phyloP scores from a whole-genome alignment of 2,329 filamentous ascomycete genomes.

The Magnaporthales sp. region DNA sequence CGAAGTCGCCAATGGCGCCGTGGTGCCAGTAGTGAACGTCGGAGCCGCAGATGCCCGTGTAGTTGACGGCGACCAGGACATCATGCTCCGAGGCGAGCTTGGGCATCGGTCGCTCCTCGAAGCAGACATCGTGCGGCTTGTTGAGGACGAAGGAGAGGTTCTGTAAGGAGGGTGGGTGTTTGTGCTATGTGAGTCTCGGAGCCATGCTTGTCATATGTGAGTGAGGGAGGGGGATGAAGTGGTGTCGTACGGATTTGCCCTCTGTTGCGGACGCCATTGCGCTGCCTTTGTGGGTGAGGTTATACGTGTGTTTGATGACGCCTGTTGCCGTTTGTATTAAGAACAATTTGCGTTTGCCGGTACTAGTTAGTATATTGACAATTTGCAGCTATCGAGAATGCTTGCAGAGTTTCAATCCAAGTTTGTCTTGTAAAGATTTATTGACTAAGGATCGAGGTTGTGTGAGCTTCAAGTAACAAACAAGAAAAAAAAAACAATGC shows the following conservation, averaged over 20 bases:
- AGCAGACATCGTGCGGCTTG: conserved; percentile 62
- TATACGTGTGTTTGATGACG: neutral
- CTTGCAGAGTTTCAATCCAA: neutral
- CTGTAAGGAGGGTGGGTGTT: conserved; percentile 30
- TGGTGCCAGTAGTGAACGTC: conserved; percentile 39
- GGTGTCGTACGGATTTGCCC: conserved; percentile 20
- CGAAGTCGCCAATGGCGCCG: conserved; percentile 45
- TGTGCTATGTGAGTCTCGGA: neutral
- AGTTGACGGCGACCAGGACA: conserved; percentile 49
- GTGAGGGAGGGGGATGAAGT: neutral
- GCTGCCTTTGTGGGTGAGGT: neutral
- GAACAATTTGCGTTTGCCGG: neutral
- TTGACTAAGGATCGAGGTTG: neutral
- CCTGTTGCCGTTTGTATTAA: too few species aligned
- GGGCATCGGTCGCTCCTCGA: conserved; percentile 45
- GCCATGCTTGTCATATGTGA: neutral
- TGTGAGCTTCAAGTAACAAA: neutral
- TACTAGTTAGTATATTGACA: neutral
- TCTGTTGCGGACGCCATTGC: conserved; percentile 14
- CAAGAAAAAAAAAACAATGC: neutral
- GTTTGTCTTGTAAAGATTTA: neutral
- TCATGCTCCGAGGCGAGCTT: conserved; percentile 47
- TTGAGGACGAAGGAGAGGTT: conserved; percentile 82
- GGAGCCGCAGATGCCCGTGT: conserved; percentile 55
- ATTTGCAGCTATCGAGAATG: neutral